These are phyloP conservation scores for Pterulicium gracile DNA, from an alignment of 1,284 basidiomycete species.

Conservation along the genomic window DNA sequence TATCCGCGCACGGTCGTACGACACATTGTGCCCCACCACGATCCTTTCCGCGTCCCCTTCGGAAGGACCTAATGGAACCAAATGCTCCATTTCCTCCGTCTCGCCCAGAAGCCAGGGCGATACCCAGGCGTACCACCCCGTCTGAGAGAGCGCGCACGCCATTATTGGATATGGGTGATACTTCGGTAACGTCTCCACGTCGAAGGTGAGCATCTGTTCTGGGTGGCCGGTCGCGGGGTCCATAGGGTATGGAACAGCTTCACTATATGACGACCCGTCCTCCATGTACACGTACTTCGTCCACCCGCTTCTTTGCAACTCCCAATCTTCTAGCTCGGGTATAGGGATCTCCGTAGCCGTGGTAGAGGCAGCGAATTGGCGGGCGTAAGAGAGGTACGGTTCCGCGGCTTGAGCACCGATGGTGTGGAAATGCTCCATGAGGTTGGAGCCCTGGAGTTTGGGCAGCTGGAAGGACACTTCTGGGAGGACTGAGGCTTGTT, in stretches of 20 bases:
- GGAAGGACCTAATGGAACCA: constrained; percentile 61
- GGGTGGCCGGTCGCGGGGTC: constrained; percentile 36
- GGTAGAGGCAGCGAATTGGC: constrained; percentile 37
- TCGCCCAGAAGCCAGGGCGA: constrained; percentile 85
- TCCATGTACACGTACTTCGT: constrained; percentile 66
- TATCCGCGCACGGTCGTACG: constrained; percentile 84
- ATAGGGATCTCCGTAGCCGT: constrained; percentile 45
- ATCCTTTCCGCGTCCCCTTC: constrained; percentile 42
- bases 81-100: constrained; percentile 51
- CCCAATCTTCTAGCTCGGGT: constrained; percentile 55
- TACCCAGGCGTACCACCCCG: constrained; percentile 94
- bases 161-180: constrained; percentile 80
- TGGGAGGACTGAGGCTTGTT: constrained; percentile 71
- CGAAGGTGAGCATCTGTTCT: constrained; percentile 79
- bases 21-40: constrained; percentile 91
- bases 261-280: constrained; percentile 58
- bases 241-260: constrained; percentile 50
- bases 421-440: constrained; percentile 85
- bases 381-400: constrained; percentile 76
- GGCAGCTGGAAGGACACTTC: constrained; percentile 80
- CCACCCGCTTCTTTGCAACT: constrained; percentile 74
- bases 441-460: constrained; percentile 68
- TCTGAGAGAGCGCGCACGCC: constrained; percentile 78
- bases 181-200: constrained; percentile 89
- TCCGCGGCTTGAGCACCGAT: constrained; percentile 67